These are phyloP conservation scores for Diaporthe ilicicola DNA, from an alignment of 2,329 filamentous ascomycete species.

Conservation along the genomic window DNA sequence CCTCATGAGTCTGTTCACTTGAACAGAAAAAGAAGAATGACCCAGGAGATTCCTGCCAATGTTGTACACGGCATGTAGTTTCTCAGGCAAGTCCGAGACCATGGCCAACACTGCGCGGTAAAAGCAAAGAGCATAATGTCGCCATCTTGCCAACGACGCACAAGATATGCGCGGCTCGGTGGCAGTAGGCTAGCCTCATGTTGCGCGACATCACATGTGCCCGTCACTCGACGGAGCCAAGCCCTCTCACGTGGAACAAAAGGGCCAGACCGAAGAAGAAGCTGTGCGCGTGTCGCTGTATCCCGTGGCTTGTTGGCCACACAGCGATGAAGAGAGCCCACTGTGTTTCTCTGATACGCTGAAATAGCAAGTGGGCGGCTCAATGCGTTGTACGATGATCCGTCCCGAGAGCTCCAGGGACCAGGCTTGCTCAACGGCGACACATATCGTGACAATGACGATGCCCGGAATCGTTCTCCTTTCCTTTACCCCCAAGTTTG, in stretches of 20 bases:
- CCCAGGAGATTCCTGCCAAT: background rate
- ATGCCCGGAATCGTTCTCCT: background rate
- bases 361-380: background rate
- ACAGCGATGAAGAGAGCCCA: background rate
- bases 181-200: background rate
- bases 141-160: background rate
- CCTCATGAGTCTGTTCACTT: background rate
- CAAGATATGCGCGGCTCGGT: background rate
- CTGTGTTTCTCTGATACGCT: background rate
- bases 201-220: background rate
- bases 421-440: background rate
- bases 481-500: background rate
- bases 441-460: background rate
- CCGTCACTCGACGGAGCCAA: constrained; percentile 9
- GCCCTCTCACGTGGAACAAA: background rate
- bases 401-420: background rate
- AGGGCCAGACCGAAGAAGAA: background rate
- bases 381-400: background rate
- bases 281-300: background rate
- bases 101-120: background rate
- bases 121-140: background rate
- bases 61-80: background rate
- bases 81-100: background rate
- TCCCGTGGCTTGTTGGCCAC: background rate
- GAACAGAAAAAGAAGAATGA: background rate